Base-by-base conservation (phyloP, 2,329 filamentous ascomycete genomes). In the Amauroascus niger region DNA sequence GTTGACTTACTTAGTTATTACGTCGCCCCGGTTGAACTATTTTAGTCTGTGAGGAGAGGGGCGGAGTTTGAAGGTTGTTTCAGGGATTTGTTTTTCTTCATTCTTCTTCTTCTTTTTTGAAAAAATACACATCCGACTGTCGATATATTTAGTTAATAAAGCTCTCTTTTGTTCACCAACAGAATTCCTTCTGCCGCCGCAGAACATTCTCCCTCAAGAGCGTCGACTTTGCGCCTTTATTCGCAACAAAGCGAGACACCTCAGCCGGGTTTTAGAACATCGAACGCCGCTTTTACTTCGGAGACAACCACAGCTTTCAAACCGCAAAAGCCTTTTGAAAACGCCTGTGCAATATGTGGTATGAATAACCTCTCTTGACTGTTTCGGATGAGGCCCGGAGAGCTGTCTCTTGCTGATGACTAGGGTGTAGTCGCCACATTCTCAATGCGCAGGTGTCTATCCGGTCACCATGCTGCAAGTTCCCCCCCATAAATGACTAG, bases 391-490 rank as follows among this genome's bases (percentile, higher is more conserved):
- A 26, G 14, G 45, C 45, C 37, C 11, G 30, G 30, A 28, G 39
- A 33, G 26, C 9, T 11, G n/a, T 41, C 6, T n/a, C 6, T 26
- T 37, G 30, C 50, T 52, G 41, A 52, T 41, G 22, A 1, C 18
- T 28, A 14, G 7, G 35, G 7, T n/a, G n/a, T 40, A 96, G 93
- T 78, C 97, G 97, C 79, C 93, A 98, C 76, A 78, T 98, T 66
- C 83, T 98, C 70, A 98, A 98, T 77, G 93, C 91, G 59, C 93
- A 98, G 74, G 93, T 98, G 65, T 78, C 91, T 55, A 94, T 98
- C 74, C 87, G 93, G 64, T 93, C 90, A 54, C 87, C 90, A 58
- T 98, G 93, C 78, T 98, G 93, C 91, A 80, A 64, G 83, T 72
- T 35, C 26, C 24, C 28, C 9, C 26, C 9, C 26, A n/a, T n/a